phyloP scores from a whole-genome alignment of 129 eudicot genomes.

The Lactuca saligna region DNA sequence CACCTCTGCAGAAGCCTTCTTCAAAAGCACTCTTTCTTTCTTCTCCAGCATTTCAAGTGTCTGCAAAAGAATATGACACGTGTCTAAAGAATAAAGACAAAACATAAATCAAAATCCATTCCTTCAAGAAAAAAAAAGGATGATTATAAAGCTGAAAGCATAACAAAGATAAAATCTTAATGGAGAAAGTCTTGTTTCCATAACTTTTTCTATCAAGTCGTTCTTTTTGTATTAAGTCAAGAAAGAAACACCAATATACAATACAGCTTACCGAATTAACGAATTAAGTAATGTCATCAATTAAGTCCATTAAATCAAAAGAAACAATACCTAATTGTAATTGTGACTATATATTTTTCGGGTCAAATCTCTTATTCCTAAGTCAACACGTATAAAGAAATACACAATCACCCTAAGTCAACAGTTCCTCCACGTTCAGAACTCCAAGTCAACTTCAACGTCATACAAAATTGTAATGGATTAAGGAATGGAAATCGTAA shows the following conservation, averaged over 20 bases:
- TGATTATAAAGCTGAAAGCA: too few relatives aligned
- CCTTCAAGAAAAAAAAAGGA: neutral
- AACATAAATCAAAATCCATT: constrained; percentile 6
- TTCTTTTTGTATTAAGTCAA: too few relatives aligned
- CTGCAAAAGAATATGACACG: constrained; percentile 31
- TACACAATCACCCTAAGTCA: constrained; percentile 4
- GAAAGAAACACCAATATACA: too few relatives aligned
- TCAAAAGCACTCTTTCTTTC: constrained; percentile 54
- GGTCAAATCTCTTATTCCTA: neutral
- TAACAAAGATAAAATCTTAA: neutral
- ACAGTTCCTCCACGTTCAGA: neutral
- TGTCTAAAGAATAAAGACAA: neutral
- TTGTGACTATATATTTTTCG: neutral
- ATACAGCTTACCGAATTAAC: too few relatives aligned
- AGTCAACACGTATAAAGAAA: neutral
- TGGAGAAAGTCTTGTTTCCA: too few relatives aligned
- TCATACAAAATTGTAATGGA: neutral
- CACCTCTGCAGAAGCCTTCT: constrained; percentile 63
- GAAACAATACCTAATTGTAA: neutral
- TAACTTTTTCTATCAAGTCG: too few relatives aligned
- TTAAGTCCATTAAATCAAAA: too few relatives aligned
- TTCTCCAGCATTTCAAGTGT: constrained; percentile 73
- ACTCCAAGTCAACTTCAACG: neutral
- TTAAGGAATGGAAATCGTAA: constrained; percentile 6
- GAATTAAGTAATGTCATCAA: too few relatives aligned